Conservation (phyloP, 2,329 filamentous ascomycete species). For the Cercospora sojina region DNA sequence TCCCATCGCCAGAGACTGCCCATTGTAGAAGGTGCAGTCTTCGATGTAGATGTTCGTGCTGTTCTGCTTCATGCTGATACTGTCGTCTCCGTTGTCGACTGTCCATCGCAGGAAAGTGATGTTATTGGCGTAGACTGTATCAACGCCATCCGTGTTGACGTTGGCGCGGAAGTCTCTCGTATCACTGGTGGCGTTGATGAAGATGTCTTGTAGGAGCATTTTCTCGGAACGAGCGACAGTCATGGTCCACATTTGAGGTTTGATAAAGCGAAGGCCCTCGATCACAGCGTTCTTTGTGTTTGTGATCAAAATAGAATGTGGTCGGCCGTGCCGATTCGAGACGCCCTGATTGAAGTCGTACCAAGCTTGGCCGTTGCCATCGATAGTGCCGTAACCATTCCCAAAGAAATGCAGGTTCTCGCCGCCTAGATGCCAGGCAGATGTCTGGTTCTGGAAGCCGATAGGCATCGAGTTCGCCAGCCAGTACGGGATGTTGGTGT, state of each 20-base stretch:
- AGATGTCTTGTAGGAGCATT: constrained; percentile 52
- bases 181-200: constrained; percentile 57
- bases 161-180: constrained; percentile 8
- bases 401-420: constrained; percentile 53
- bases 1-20: constrained; percentile 56
- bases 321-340: constrained; percentile 41
- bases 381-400: constrained; percentile 53
- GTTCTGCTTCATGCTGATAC: constrained; percentile 56
- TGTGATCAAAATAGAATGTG: constrained; percentile 54
- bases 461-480: constrained; percentile 52
- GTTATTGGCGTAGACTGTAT: constrained; percentile 55
- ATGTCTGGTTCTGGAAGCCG: constrained; percentile 57
- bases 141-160: constrained; percentile 50
- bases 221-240: constrained; percentile 52
- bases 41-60: constrained; percentile 55
- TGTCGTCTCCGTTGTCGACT: constrained; percentile 55
- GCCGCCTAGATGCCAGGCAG: constrained; percentile 57
- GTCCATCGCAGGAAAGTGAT: constrained; percentile 55
- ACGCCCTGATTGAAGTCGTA: constrained; percentile 44
- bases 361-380: constrained; percentile 62
- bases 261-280: constrained; percentile 52
- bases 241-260: constrained; percentile 56
- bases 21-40: constrained; percentile 52
- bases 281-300: constrained; percentile 51
- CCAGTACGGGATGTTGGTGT: constrained; percentile 52